phyloP scores from a whole-genome alignment of 2,329 filamentous ascomycete species.

The Neofusicoccum umdonicola region DNA sequence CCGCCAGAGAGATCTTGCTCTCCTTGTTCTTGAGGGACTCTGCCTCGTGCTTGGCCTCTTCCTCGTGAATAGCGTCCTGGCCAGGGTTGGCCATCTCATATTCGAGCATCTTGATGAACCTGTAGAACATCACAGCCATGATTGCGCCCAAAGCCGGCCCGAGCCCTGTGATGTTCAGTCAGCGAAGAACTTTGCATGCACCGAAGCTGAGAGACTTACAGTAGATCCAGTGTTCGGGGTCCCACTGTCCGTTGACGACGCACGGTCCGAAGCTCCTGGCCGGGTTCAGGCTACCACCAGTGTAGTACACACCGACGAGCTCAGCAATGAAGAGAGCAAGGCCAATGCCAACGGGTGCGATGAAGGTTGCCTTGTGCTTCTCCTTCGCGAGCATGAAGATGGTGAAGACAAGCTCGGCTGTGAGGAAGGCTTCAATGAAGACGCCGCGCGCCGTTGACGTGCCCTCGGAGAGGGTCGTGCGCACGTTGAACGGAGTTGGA shows the following conservation, averaged over 20 bases:
- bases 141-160: conserved; percentile 47
- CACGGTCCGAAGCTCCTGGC: conserved; percentile 42
- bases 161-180: conserved; percentile 29
- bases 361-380: conserved; percentile 69
- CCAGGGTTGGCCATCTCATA: conserved; percentile 52
- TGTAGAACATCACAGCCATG: conserved; percentile 48
- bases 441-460: conserved; percentile 33
- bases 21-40: conserved; percentile 12
- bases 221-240: conserved; percentile 44
- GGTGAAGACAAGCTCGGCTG: conserved; percentile 39
- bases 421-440: conserved; percentile 42
- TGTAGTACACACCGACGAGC: conserved; percentile 48
- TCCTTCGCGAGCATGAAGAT: conserved; percentile 65
- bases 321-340: conserved; percentile 65
- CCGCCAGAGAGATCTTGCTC: conserved; percentile 7
- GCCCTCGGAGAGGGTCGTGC: conserved; percentile 33
- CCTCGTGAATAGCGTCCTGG: conserved; percentile 47
- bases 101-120: conserved; percentile 48
- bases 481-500: conserved; percentile 33
- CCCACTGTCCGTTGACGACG: conserved; percentile 38
- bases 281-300: conserved; percentile 44
- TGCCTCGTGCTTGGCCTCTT: conserved; percentile 23
- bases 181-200: background rate
- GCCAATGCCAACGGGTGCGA: conserved; percentile 71
- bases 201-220: conserved; percentile 23